Evolutionary conservation across 2,329 filamentous ascomycete genomes (phyloP).

Genomic region (Pezicula radicicola): DNA sequence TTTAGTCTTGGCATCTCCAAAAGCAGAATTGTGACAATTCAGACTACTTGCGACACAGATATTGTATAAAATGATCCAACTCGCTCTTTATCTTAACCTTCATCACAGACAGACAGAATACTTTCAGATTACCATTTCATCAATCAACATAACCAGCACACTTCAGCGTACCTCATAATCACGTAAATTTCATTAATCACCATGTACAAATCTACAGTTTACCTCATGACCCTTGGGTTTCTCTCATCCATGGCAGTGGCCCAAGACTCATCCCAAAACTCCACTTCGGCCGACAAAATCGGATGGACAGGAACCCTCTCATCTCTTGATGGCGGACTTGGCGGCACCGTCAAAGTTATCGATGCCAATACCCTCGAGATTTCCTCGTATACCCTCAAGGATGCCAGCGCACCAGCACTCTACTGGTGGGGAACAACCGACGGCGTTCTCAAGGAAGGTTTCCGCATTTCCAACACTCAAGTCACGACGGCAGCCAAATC

Average conservation of each 20-base stretch:
- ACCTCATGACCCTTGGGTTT: not conserved
- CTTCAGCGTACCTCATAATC: not conserved
- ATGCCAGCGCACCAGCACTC: conserved; percentile 23
- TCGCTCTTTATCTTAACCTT: too few relatives aligned
- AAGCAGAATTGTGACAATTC: too few relatives aligned
- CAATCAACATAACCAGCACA: too few relatives aligned
- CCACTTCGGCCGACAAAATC: conserved; percentile 3
- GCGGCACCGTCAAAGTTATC: conserved; percentile 19
- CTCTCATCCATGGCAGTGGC: not conserved
- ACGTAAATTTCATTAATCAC: not conserved
- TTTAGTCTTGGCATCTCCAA: not conserved
- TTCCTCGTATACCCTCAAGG: conserved; percentile 19
- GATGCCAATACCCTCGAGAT: conserved; percentile 19
- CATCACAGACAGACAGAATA: too few relatives aligned
- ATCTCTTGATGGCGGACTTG: conserved; percentile 23
- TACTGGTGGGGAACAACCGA: conserved; percentile 26
- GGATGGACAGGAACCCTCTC: conserved; percentile 15
- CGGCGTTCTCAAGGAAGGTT: conserved; percentile 16
- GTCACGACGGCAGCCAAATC: conserved; percentile 14
- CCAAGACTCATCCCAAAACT: not conserved
- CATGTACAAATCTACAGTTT: not conserved
- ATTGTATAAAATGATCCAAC: too few relatives aligned
- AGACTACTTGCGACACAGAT: too few relatives aligned
- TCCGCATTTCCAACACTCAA: conserved; percentile 24
- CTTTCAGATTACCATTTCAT: too few relatives aligned